A percentile compares a stretch with the other conserved stretches of the same genome.
phyloP scores from a whole-genome alignment of 768 basidiomycete genomes.

The Solioccasus polychromus region DNA sequence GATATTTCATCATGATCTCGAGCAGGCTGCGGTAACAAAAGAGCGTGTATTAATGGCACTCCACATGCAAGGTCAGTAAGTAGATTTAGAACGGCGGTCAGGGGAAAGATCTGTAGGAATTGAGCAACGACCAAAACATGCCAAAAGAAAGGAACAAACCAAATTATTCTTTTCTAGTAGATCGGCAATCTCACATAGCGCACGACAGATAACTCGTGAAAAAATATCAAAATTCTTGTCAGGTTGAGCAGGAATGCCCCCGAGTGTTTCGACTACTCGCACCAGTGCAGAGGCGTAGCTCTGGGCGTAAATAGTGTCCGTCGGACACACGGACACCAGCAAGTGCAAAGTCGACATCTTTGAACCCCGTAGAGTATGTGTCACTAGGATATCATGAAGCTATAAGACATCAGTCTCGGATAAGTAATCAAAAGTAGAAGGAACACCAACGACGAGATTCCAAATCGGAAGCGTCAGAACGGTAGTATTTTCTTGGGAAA shows the following conservation, averaged over 20 bases:
- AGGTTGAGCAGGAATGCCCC: slow-evolving; percentile 19
- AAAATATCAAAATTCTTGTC: slow-evolving; percentile 17
- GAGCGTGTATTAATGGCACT: slow-evolving; percentile 45
- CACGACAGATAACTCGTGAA: slow-evolving; percentile 31
- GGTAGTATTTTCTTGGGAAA: slow-evolving; percentile 31
- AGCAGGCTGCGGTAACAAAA: slow-evolving; percentile 33
- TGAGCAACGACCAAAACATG: slow-evolving; percentile 5
- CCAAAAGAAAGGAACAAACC: slow-evolving; percentile 33
- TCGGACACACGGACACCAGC: slow-evolving; percentile 40
- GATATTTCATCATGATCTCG: slow-evolving; percentile 27
- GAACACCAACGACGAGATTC: slow-evolving; percentile 50
- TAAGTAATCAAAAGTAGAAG: neutral
- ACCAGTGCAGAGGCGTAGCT: slow-evolving; percentile 44
- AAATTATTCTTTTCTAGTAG: slow-evolving; percentile 36
- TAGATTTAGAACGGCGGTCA: slow-evolving; percentile 54
- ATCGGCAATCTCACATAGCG: slow-evolving; percentile 40
- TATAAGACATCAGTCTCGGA: slow-evolving; percentile 24
- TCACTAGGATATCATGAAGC: slow-evolving; percentile 61
- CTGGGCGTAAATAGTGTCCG: slow-evolving; percentile 23
- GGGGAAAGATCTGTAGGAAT: slow-evolving; percentile 38
- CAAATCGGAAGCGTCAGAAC: slow-evolving; percentile 45
- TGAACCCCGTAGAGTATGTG: slow-evolving; percentile 44
- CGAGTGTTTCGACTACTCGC: slow-evolving; percentile 32
- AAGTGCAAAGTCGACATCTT: slow-evolving; percentile 49
- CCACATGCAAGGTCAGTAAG: slow-evolving; percentile 44